phyloP scores from a whole-genome alignment of 1,139 yeast genomes.

The Kodamaea arcana region DNA sequence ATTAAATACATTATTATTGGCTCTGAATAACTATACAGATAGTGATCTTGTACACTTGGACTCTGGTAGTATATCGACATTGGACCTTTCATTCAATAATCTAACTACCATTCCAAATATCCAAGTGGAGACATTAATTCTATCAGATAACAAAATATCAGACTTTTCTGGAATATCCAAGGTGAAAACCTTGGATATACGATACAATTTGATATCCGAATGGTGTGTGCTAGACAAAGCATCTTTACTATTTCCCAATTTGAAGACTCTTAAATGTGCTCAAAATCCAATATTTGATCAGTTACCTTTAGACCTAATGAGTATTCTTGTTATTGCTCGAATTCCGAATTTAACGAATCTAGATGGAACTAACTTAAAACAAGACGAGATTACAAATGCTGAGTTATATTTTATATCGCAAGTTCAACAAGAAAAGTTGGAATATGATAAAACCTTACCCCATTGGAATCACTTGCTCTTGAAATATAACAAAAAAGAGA shows the following conservation, averaged over 20 bases:
- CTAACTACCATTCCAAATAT: conserved; percentile 30
- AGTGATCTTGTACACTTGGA: conserved; percentile 13
- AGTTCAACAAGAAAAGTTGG: conserved; percentile 31
- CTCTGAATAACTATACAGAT: conserved; percentile 41
- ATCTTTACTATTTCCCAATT: conserved; percentile 27
- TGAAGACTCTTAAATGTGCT: conserved; percentile 45
- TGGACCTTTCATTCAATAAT: conserved; percentile 47
- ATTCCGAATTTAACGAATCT: conserved; percentile 30
- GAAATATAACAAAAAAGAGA: conserved; percentile 21
- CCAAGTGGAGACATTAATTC: conserved; percentile 8
- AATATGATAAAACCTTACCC: conserved; percentile 18
- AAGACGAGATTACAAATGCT: conserved; percentile 53
- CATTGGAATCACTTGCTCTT: conserved; percentile 26
- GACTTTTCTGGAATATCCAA: background rate
- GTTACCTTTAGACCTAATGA: conserved; percentile 31
- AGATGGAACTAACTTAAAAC: conserved; percentile 52
- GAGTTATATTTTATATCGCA: conserved; percentile 64
- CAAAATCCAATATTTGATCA: conserved; percentile 47
- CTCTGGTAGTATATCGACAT: conserved; percentile 1
- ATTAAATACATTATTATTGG: conserved; percentile 39
- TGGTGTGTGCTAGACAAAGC: conserved; percentile 51
- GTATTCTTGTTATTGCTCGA: conserved; percentile 48
- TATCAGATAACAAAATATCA: conserved; percentile 27
- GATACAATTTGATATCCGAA: conserved; percentile 38
- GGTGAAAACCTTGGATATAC: conserved; percentile 36